Percentiles rank a stretch among this genome's conserved stretches.
Evolutionary conservation across 768 basidiomycete genomes (phyloP).

Genomic region (Mycena vulgaris): DNA sequence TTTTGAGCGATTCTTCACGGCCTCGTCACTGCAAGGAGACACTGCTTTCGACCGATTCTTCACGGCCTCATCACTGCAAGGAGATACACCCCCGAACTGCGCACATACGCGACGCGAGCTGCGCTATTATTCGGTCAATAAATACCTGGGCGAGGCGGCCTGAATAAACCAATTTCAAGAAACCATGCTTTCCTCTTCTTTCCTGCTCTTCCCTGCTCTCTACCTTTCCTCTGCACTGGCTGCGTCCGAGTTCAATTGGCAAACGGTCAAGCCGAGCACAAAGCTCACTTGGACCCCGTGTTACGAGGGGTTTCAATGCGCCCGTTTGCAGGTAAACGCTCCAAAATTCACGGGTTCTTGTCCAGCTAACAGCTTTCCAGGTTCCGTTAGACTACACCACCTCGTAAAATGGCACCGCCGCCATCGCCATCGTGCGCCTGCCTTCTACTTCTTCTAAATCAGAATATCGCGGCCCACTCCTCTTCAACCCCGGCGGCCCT

Average conservation of each 20-base stretch:
- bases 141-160: too few relatives aligned
- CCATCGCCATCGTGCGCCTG: constrained; percentile 45
- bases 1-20: too few relatives aligned
- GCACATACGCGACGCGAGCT: too few relatives aligned
- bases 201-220: not conserved
- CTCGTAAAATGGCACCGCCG: constrained; percentile 35
- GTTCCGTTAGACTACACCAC: constrained; percentile 50
- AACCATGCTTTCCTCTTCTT: not conserved
- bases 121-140: too few relatives aligned
- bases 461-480: constrained; percentile 48
- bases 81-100: too few relatives aligned
- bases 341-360: not conserved
- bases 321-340: constrained; percentile 11
- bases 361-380: constrained; percentile 19
- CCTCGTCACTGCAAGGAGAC: too few relatives aligned
- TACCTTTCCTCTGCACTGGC: not conserved
- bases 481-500: constrained; percentile 50
- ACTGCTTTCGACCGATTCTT: too few relatives aligned
- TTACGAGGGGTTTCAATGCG: constrained; percentile 24
- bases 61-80: too few relatives aligned
- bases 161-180: too few relatives aligned
- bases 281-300: constrained; percentile 17
- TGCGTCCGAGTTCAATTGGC: not conserved
- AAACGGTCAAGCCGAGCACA: not conserved
- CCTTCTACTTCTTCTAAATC: constrained; percentile 36